Conservation (phyloP, 1,139 yeast genomes). For the Zygotorulaspora mrakii region DNA sequence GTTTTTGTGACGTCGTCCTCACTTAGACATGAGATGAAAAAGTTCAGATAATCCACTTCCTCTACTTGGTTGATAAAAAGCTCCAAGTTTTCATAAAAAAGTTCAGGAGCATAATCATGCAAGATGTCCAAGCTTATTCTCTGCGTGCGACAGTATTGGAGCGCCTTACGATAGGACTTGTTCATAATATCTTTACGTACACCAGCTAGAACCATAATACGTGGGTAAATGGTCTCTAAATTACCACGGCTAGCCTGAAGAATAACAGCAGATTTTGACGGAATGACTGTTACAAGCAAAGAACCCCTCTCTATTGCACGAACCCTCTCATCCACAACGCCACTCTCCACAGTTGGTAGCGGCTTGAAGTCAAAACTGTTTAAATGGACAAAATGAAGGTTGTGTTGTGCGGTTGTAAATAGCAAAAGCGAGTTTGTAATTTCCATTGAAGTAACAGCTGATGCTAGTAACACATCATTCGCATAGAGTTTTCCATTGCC, state of each 20-base stretch:
- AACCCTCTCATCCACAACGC: conserved; percentile 66
- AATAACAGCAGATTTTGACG: conserved; percentile 77
- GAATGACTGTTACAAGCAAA: conserved; percentile 70
- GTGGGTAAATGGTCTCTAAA: conserved; percentile 86
- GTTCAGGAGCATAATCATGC: conserved; percentile 77
- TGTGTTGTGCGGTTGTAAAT: conserved; percentile 86
- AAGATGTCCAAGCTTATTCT: conserved; percentile 86
- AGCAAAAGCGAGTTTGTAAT: conserved; percentile 69
- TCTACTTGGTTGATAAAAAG: conserved; percentile 69
- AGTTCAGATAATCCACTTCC: conserved; percentile 71
- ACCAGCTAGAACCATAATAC: conserved; percentile 84
- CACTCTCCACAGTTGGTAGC: conserved; percentile 38
- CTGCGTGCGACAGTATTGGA: conserved; percentile 80
- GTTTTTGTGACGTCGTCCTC: conserved; percentile 85
- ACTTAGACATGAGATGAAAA: conserved; percentile 79
- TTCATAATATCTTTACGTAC: conserved; percentile 66
- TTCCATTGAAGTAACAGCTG: conserved; percentile 78
- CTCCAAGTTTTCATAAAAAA: conserved; percentile 61
- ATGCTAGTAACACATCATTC: conserved; percentile 57
- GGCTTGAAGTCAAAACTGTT: conserved; percentile 41
- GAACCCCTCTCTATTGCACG: conserved; percentile 93
- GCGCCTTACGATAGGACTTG: conserved; percentile 64
- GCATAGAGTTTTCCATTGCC: conserved; percentile 71
- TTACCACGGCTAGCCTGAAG: conserved; percentile 96
- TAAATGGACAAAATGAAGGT: conserved; percentile 77